phyloP scores from a whole-genome alignment of 2,329 filamentous ascomycete species.

The Arthrobotrys sphaeroides region DNA sequence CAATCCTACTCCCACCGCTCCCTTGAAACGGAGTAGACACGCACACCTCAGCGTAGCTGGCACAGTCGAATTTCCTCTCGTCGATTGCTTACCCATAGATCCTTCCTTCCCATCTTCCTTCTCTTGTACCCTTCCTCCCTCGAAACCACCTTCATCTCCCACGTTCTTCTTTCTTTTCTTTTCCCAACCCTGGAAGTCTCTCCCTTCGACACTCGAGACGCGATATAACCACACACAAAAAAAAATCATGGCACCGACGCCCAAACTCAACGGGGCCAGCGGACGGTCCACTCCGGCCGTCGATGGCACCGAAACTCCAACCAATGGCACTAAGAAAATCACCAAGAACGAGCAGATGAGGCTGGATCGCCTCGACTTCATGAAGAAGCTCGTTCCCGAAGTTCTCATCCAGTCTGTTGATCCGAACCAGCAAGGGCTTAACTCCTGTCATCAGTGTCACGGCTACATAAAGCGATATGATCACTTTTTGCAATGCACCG shows the following conservation, averaged over 20 bases:
- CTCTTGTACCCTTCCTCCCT: background rate
- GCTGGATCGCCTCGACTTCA: slow-evolving; percentile 41
- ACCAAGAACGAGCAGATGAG: slow-evolving; percentile 51
- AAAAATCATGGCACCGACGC: slow-evolving; percentile 41
- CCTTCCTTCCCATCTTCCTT: background rate
- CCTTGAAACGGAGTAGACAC: too few species aligned
- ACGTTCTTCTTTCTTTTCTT: background rate
- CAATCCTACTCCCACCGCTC: too few species aligned
- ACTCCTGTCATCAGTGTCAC: slow-evolving; percentile 49
- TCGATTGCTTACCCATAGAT: background rate
- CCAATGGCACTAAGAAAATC: slow-evolving; percentile 48
- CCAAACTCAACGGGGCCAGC: slow-evolving; percentile 42
- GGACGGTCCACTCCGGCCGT: slow-evolving; percentile 35
- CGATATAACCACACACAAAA: background rate
- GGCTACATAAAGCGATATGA: slow-evolving; percentile 50
- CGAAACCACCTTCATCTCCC: background rate
- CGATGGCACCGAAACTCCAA: slow-evolving; percentile 36
- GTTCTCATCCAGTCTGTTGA: slow-evolving; percentile 46
- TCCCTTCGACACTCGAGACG: background rate
- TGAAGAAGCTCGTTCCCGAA: slow-evolving; percentile 50
- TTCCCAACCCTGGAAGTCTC: background rate
- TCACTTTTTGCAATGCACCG: slow-evolving; percentile 49
- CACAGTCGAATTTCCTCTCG: background rate
- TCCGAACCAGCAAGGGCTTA: slow-evolving; percentile 45
- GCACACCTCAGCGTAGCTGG: too few species aligned